A percentile compares a stretch with the other conserved stretches of the same genome.
phyloP scores from a whole-genome alignment of 768 basidiomycete species.

The Pleurotus cornucopiae region DNA sequence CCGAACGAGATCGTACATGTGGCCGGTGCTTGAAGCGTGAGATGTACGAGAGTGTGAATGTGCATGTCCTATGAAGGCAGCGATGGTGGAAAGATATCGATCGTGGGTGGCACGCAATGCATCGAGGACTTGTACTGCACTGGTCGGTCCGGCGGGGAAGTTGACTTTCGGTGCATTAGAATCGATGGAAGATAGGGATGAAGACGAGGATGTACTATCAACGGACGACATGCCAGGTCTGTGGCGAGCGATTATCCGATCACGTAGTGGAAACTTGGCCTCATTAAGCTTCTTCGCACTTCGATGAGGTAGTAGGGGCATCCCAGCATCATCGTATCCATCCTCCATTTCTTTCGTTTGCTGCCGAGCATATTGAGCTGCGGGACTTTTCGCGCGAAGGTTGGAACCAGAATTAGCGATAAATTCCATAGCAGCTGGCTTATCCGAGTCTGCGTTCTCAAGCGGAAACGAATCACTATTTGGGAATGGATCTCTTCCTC shows the following conservation, averaged over 20 bases:
- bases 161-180: slow-evolving; percentile 43
- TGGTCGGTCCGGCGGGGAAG: slow-evolving; percentile 73
- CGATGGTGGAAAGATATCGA: slow-evolving; percentile 87
- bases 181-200: slow-evolving; percentile 63
- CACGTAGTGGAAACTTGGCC: slow-evolving; percentile 34
- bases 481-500: slow-evolving; percentile 21
- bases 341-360: slow-evolving; percentile 32
- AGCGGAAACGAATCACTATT: slow-evolving; percentile 9
- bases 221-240: slow-evolving; percentile 46
- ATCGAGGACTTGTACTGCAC: slow-evolving; percentile 64
- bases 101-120: slow-evolving; percentile 84
- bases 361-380: slow-evolving; percentile 37
- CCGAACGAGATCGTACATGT: slow-evolving; percentile 91
- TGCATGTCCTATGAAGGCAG: slow-evolving; percentile 96
- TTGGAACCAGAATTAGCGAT: slow-evolving; percentile 25
- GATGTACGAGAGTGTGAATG: slow-evolving; percentile 88
- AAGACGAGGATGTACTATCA: slow-evolving; percentile 71
- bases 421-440: slow-evolving; percentile 12
- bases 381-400: slow-evolving; percentile 48
- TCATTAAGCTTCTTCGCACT: slow-evolving; percentile 25
- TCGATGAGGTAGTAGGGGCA: slow-evolving; percentile 29
- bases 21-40: slow-evolving; percentile 90
- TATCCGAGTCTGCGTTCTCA: slow-evolving; percentile 5
- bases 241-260: slow-evolving; percentile 31
- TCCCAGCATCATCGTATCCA: slow-evolving; percentile 31